These are phyloP conservation scores for Phytophthora sansomeana DNA, from an alignment of 352 stramenopile species.

Conservation along the genomic window DNA sequence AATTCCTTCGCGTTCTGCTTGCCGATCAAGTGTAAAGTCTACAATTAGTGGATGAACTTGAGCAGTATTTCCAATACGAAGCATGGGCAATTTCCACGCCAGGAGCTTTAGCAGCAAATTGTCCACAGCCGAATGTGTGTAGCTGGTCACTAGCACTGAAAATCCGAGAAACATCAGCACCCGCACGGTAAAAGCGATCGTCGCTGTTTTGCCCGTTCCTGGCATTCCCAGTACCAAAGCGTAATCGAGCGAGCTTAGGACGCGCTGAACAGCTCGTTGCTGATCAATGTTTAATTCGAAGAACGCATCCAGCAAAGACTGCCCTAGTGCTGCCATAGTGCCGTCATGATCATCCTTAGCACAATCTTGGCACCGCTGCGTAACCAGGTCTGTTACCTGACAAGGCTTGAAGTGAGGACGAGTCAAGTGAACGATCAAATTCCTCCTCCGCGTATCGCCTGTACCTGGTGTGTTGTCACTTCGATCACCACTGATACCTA, in stretches of 20 bases:
- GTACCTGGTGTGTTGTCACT: slow-evolving; percentile 29
- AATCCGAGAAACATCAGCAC: slow-evolving; percentile 92
- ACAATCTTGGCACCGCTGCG: slow-evolving; percentile 40
- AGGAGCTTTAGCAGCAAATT: slow-evolving; percentile 96
- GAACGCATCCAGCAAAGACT: slow-evolving; percentile 59
- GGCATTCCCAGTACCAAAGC: slow-evolving; percentile 95
- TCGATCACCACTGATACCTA: slow-evolving; percentile 19
- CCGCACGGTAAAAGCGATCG: slow-evolving; percentile 94
- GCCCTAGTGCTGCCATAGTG: slow-evolving; percentile 24
- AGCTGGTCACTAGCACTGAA: slow-evolving; percentile 96
- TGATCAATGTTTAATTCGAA: slow-evolving; percentile 81
- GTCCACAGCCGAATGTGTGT: slow-evolving; percentile 99
- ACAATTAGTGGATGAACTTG: slow-evolving; percentile 79
- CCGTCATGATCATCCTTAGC: slow-evolving; percentile 20
- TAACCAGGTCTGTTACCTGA: slow-evolving; percentile 50
- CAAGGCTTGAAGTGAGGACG: slow-evolving; percentile 69
- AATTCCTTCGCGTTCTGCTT: slow-evolving; percentile 39
- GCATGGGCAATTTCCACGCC: slow-evolving; percentile 58
- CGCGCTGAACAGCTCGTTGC: slow-evolving; percentile 70
- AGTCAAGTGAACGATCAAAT: slow-evolving; percentile 70
- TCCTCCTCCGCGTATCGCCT: slow-evolving; percentile 61
- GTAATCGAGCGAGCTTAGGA: slow-evolving; percentile 94
- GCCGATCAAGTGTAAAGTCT: slow-evolving; percentile 59
- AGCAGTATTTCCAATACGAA: slow-evolving; percentile 76
- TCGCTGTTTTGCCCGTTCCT: slow-evolving; percentile 97